Evolutionary conservation across 1,284 basidiomycete genomes (phyloP), one percentile per base, ranked within the genome.

Genomic region (Malassezia sympodialis): DNA sequence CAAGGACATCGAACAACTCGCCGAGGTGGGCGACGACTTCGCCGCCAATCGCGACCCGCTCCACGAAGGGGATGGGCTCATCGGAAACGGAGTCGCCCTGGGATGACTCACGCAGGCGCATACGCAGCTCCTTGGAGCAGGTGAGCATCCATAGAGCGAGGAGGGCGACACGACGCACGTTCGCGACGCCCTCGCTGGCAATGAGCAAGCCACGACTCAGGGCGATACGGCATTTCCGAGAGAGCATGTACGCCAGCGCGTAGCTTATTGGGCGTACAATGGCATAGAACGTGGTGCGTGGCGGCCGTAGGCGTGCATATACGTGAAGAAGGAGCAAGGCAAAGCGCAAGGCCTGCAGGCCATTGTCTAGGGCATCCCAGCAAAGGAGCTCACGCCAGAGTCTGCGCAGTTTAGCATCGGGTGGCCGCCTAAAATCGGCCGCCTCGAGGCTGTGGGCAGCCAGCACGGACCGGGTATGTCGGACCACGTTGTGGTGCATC

Each of bases 1-100:
- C 64, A 1, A 58, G 51, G 11, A 63, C 61, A 50, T 68, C 66
- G 54, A 59, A 68, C 8, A 58, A 61, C 40, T 68, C 66, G 31
- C 61, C 66, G 11, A 61, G 14, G 14, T 37, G 30, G 27, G 39
- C 52, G 11, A 55, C 17, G 8, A 44, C 17, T 8, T 59, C 57
- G 49, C 52, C 49, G 1, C 41, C 8, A 3, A 27, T 12, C n/a
- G 44, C 48, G 31, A 55, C 21, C 5, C 37, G 37, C 8, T 43
- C 41, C 34, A 50, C 55, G 17, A 30, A 37, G 8, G 14, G n/a
- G 8, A 4, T n/a, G 21, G 11, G 30, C 19, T 24, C 27, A 7
- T 47, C 34, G 24, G 24, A 7, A 4, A 8, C 14, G 12, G 21
- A 24, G n/a, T 11, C 15, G n/a, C 15, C 4, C 28, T 12, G 3